Base-by-base conservation (phyloP, 2,329 filamentous ascomycete species). In the Myrmaecium sp. region DNA sequence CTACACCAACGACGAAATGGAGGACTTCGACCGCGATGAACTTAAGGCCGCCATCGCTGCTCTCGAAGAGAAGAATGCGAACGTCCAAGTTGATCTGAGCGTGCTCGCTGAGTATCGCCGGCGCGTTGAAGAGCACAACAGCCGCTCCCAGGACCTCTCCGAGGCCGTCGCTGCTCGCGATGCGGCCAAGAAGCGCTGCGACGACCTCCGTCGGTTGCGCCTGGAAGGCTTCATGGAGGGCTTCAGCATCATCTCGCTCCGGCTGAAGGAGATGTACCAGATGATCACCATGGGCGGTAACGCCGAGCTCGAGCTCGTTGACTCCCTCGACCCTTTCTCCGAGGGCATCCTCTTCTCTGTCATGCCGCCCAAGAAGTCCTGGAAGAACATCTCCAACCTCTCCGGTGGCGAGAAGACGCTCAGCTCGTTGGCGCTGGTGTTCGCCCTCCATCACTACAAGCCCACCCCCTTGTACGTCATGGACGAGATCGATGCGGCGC, bases 251-350 rank as follows among this genome's bases (percentile, higher is more conserved):
- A 98, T 98, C 52, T 95, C 86, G 2, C 64, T 94, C 14, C 78
- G 86, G 1, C 64, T 98, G 23, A 98, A 98, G 60, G 89, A 98
- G 47, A 98, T 98, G 89, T 98, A 98, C 57, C 89, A 98, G 51
- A 94, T 98, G 84, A 98, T 98, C 50, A 98, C 89, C 13, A 95
- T 98, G 83, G 89, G 89, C 34, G 89, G 89, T 30, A 98, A 98
- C 43, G 89, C 89, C 0, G 89, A 98, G 57, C 69, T 98, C 8
- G 91, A 98, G 52, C 72, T 98, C 14, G 89, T 98, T 21, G 89
- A 98, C 58, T 86, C 77, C 11, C 62, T 98, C 3, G 91, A 98
- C 49, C 89, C 89, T 0, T 98, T 98, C 61, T 83, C 79, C 5
- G 89, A 98, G 54, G 89, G 89, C 14, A 95, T 98, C 35, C 52